Base-by-base conservation (phyloP, 1,284 basidiomycete genomes). In the Fomitiporia mediterranea region DNA sequence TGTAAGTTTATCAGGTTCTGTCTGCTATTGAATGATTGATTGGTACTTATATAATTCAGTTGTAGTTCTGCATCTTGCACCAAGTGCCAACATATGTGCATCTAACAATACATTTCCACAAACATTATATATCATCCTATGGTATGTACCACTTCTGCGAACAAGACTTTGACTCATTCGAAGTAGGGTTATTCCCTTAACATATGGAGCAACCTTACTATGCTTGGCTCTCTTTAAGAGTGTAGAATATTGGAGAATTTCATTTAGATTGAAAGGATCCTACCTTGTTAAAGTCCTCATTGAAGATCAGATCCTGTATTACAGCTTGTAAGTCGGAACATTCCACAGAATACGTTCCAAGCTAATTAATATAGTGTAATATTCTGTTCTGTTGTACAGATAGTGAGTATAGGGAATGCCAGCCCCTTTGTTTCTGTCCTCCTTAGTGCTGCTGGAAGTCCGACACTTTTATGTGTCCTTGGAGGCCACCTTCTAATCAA, bases 251-350 rank as follows among this genome's bases (percentile, higher is more conserved):
- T 55, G 53, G 53, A 55, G 27, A 32, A 17, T 19, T 9, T 17
- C 38, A 13, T 17, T 15, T n/a, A 34, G 44, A 17, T 37, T 55
- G 34, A 37, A 34, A 4, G 44, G 53, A 7, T 55, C 34, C 27
- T 7, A 40, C n/a, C 46, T 55, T 13, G 37, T 55, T 5, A 34
- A 32, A 7, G 44, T 55, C n/a, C 21, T 55, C 43, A 38, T 55
- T 21, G 19, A 39, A 27, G 53, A 55, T 40, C 53, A 55, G 34
- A 30, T 48, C 34, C n/a, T 39, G 17, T 49, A 55, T 27, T 55
- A 48, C 21, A 17, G 34, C 27, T 21, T 49, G 53, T 55, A 37
- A 23, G 53, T 30, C n/a, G 9, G 21, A 8, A 3, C 13, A 13
- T n/a, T 25, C n/a, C 9, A 17, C 35, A 4, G 25, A 27, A 9